Evolutionary conservation across 768 basidiomycete species (phyloP).

Genomic region (Lentinula sp.): DNA sequence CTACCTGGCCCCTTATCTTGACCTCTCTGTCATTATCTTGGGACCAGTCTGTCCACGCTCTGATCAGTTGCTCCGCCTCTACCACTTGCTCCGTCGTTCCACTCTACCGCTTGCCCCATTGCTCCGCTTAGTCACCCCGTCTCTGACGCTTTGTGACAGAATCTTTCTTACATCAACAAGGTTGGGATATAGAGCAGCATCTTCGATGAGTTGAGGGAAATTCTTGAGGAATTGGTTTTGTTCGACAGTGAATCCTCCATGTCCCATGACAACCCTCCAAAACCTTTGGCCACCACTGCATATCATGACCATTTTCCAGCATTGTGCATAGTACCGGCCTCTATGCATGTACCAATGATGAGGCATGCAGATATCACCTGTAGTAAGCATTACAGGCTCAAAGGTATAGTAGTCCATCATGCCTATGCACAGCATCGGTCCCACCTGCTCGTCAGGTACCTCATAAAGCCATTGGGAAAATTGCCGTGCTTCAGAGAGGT

Average conservation of each 20-base stretch:
- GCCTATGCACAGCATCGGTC: neutral
- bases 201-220: neutral
- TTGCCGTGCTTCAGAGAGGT: slow-evolving; percentile 12
- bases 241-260: neutral
- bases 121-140: too few relatives aligned
- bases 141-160: too few relatives aligned
- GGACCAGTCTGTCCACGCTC: too few relatives aligned
- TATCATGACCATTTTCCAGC: neutral
- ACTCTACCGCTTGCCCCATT: too few relatives aligned
- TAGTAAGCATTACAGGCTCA: neutral
- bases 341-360: neutral
- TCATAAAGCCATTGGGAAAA: slow-evolving; percentile 4
- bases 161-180: too few relatives aligned
- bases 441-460: neutral
- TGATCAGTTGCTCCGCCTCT: too few relatives aligned
- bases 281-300: neutral
- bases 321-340: neutral
- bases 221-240: neutral
- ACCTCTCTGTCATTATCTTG: too few relatives aligned
- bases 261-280: neutral
- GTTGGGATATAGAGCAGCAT: neutral
- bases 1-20: too few relatives aligned
- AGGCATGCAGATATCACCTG: neutral
- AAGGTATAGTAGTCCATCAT: neutral
- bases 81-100: too few relatives aligned